Percentiles rank a stretch among this genome's conserved stretches.
Evolutionary conservation across 2,329 filamentous ascomycete species (phyloP).

Genomic region (Dactylellina drechsleri): DNA sequence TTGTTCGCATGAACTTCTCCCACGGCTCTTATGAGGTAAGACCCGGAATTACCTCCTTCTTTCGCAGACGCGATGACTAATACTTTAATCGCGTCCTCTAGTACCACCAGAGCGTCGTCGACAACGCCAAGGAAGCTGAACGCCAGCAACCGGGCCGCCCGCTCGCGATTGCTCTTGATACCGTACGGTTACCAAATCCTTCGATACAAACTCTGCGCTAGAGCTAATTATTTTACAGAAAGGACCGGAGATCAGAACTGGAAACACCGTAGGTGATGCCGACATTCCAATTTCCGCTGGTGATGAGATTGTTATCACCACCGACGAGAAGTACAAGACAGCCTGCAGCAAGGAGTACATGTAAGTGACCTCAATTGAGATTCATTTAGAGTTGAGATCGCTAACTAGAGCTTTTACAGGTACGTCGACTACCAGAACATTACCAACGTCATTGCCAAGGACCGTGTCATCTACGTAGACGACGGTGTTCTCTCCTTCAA

Average conservation of each 20-base stretch:
- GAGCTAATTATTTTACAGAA: constrained; percentile 64
- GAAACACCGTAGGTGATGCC: constrained; percentile 75
- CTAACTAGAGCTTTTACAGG: constrained; percentile 65
- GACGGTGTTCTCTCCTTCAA: constrained; percentile 98
- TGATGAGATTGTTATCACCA: constrained; percentile 92
- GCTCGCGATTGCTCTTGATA: constrained; percentile 91
- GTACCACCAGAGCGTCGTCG: constrained; percentile 98
- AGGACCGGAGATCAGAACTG: constrained; percentile 87
- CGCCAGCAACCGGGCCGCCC: constrained; percentile 80
- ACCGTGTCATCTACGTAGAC: constrained; percentile 96
- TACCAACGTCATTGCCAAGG: constrained; percentile 92
- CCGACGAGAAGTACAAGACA: constrained; percentile 89
- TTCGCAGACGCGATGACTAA: too few relatives aligned
- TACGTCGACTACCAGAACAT: constrained; percentile 99
- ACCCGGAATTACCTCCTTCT: too few relatives aligned
- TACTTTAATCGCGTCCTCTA: neutral
- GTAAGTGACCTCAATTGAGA: constrained; percentile 67
- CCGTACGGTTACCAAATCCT: constrained; percentile 60
- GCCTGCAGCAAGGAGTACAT: constrained; percentile 90
- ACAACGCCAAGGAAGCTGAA: constrained; percentile 91
- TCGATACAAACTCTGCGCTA: neutral
- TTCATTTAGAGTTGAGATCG: neutral
- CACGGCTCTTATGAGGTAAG: constrained; percentile 83
- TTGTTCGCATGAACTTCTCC: constrained; percentile 99
- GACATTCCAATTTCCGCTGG: constrained; percentile 86